A percentile compares a stretch with the other conserved stretches of the same genome.
Conservation (phyloP, 257 asterid species). For the Penstemon barbatus region DNA sequence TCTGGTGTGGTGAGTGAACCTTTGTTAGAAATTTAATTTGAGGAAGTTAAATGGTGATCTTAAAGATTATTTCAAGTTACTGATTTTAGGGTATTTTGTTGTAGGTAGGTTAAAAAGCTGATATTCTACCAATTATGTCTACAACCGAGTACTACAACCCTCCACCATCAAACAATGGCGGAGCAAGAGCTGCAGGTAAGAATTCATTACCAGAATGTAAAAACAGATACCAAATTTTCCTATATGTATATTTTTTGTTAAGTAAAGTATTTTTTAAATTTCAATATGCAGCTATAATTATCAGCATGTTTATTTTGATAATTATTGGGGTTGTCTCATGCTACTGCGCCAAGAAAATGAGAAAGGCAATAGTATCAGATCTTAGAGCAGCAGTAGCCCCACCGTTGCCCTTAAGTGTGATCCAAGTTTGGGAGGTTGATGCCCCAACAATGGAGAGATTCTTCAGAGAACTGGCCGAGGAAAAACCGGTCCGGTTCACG, state of each 20-base stretch:
- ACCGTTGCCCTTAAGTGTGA: slow-evolving; percentile 8
- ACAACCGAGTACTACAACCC: neutral
- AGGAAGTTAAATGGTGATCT: neutral
- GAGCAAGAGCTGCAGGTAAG: slow-evolving; percentile 20
- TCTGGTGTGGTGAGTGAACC: neutral
- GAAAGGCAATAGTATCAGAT: slow-evolving; percentile 31
- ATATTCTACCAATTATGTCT: neutral
- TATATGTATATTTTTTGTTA: too few relatives aligned
- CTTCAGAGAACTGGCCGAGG: slow-evolving; percentile 35
- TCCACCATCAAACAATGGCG: slow-evolving; percentile 6
- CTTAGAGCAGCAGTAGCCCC: slow-evolving; percentile 30
- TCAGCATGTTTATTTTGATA: slow-evolving; percentile 15
- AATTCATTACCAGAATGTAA: neutral
- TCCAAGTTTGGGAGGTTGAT: slow-evolving; percentile 32
- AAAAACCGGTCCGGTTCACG: slow-evolving; percentile 38
- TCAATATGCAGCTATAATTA: slow-evolving; percentile 14
- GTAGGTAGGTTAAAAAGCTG: too few relatives aligned
- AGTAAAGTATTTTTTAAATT: neutral
- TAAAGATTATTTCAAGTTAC: neutral
- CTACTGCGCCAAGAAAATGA: slow-evolving; percentile 25
- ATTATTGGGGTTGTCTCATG: slow-evolving; percentile 9
- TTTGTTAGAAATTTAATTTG: neutral
- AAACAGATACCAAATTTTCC: too few relatives aligned
- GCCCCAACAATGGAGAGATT: slow-evolving; percentile 46
- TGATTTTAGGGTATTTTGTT: neutral